Base-by-base conservation (phyloP, 495 filamentous ascomycete species). In the Chaetomium fimeti region DNA sequence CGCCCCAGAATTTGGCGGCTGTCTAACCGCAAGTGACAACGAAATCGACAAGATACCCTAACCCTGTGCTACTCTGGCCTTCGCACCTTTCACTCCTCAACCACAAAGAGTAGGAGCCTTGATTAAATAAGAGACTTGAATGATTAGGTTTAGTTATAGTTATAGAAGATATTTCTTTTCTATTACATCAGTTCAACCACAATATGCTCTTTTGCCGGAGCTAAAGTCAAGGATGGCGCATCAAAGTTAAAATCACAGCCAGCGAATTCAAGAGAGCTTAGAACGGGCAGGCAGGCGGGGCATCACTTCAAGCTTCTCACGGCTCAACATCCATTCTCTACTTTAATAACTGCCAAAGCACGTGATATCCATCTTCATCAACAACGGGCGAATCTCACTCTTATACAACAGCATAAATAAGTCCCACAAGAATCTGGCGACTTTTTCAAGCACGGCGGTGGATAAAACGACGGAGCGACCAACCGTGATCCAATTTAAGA, bases 361-460 rank as follows among this genome's bases (percentile, higher is more conserved):
- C 60, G 60, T 56, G 60, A 55, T 62, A 62, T 62, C 60, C 18
- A n/a, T 54, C 22, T 42, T 54, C 48, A 43, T n/a, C 48, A 53
- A 25, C 43, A 40, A 5, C 28, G 1, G 11, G 13, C 15, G 40
- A n/a, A 47, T 42, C 55, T 20, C 20, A 7, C 40, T 22, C 24
- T 32, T 27, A 20, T 3, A 43, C 38, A 2, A 12, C 56, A 45
- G 22, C 3, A 36, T 36, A 5, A 9, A 36, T 9, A 36, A 9
- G 32, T 36, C 32, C 12, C 32, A 1, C 32, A 36, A 36, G 8
- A 11, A 36, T 36, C 7, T 11, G 8, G 32, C 32, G 29, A 36
- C 32, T 36, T 5, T 36, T 36, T 7, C 3, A 32, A 32, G 32
- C 3, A 36, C 32, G 32, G 32, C 32, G 32, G 6, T 36, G 32